Evolutionary conservation across 176 grass and related monocot species (phyloP).

Genomic region (Phoenix roebelenii): DNA sequence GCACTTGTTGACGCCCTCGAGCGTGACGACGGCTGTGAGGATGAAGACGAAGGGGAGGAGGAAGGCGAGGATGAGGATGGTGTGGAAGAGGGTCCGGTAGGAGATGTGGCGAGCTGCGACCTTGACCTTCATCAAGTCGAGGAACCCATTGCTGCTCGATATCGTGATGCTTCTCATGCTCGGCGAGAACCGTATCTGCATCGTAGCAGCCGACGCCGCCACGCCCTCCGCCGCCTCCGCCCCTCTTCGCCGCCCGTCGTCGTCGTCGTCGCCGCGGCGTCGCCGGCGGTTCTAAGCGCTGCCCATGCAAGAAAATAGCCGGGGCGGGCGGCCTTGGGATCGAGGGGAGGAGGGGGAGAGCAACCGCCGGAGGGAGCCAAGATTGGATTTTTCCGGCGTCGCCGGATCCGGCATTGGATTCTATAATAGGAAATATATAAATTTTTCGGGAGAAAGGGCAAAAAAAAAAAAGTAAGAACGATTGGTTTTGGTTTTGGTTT

Average conservation of each 20-base stretch:
- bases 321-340: background rate
- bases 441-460: background rate
- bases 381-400: background rate
- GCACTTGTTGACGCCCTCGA: slow-evolving; percentile 96
- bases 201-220: slow-evolving; percentile 42
- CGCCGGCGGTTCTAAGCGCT: background rate
- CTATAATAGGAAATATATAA: too few species aligned
- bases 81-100: slow-evolving; percentile 95
- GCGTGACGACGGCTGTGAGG: slow-evolving; percentile 79
- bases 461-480: too few species aligned
- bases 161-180: slow-evolving; percentile 99
- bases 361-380: background rate
- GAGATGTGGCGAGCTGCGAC: slow-evolving; percentile 77
- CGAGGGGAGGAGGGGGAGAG: background rate
- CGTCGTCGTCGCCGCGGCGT: slow-evolving; percentile 17
- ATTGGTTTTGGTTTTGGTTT: too few species aligned
- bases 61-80: slow-evolving; percentile 81
- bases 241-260: background rate
- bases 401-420: background rate
- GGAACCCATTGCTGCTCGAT: slow-evolving; percentile 76
- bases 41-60: slow-evolving; percentile 96
- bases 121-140: slow-evolving; percentile 92
- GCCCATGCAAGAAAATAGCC: background rate
- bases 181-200: slow-evolving; percentile 98
- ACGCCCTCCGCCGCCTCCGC: background rate